Evolutionary conservation across 768 basidiomycete species (phyloP), one percentile per base, ranked within the genome.

Genomic region (Crepidotus variabilis): DNA sequence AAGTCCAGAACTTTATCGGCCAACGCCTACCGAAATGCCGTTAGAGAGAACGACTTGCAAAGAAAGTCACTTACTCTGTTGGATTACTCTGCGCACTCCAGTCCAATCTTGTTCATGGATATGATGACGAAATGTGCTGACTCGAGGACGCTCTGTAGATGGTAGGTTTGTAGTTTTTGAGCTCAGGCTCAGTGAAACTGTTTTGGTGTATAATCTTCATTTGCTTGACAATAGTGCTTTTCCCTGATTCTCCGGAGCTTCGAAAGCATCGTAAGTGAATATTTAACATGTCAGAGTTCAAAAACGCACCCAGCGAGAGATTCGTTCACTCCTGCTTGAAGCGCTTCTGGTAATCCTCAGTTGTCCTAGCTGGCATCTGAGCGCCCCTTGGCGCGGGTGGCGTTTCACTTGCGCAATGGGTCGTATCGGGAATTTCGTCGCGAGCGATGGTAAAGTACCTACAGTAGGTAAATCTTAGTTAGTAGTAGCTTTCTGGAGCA

Each of bases 131-230:
- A 87, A 62, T 95, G 91, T 0, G 91, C 94, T 5, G 87, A 90
- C 61, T 98, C 95, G 58, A 96, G 76, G 3, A 95, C 85, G 69
- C 96, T 63, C 85, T 85, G 72, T 88, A 93, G 49, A 98, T 86
- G 28, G 87, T 86, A 0, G 86, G 81, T 18, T 88, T 78, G 75
- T 84, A 96, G 2, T 83, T 78, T 57, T 86, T 77, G 23, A 93
- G 83, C 69, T 97, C 94, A 0, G 88, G 81, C 7, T 73, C 71
- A 2, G 86, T 83, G 72, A 94, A 98, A 11, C 95, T 94, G 59
- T 87, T 85, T 69, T 96, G 91, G 69, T 98, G 91, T 50, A 98
- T 94, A 56, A 98, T 95, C 79, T 96, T 97, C 94, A 98, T 97
- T 71, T 98, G 95, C 69, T 98, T 98, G 34, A 97, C 94, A 61